phyloP scores from a whole-genome alignment of 768 basidiomycete genomes.

The Plicaturopsis crispa region DNA sequence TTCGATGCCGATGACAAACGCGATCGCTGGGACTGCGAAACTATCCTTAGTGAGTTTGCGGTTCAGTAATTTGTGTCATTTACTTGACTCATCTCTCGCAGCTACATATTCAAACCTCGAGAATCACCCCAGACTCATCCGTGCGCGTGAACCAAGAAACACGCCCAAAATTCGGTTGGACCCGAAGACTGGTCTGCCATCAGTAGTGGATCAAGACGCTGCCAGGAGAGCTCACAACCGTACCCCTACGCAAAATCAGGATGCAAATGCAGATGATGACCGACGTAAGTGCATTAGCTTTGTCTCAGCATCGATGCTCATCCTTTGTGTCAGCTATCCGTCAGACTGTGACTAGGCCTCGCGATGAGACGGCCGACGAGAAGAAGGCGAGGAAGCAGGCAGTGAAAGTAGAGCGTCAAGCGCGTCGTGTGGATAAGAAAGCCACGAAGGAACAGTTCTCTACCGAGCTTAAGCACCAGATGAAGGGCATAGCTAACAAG shows the following conservation, averaged over 20 bases:
- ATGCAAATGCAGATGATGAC: conserved; percentile 17
- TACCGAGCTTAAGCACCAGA: conserved; percentile 55
- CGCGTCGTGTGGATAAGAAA: conserved; percentile 63
- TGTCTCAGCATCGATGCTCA: no score
- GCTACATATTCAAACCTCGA: conserved; percentile 97
- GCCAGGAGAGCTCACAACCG: conserved; percentile 13
- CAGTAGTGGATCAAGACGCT: conserved; percentile 27
- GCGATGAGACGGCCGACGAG: conserved; percentile 69
- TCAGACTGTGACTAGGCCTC: conserved; percentile 59
- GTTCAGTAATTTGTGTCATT: not conserved
- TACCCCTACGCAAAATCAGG: conserved; percentile 18
- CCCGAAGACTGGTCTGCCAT: conserved; percentile 70
- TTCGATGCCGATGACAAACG: conserved; percentile 47
- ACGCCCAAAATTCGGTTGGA: conserved; percentile 66
- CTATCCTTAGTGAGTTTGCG: conserved; percentile 71
- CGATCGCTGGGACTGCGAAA: conserved; percentile 94
- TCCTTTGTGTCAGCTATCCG: conserved; percentile 20
- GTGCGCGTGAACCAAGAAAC: conserved; percentile 45
- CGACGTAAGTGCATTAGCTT: conserved; percentile 16
- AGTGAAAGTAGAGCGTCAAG: conserved; percentile 59
- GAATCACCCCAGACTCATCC: conserved; percentile 90
- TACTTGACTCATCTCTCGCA: conserved; percentile 19
- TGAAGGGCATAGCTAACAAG: conserved; percentile 35
- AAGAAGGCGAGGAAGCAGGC: conserved; percentile 67
- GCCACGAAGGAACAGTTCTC: conserved; percentile 54